Evolutionary conservation across 441 rosid species (phyloP).

Genomic region (Syzygium malaccense): DNA sequence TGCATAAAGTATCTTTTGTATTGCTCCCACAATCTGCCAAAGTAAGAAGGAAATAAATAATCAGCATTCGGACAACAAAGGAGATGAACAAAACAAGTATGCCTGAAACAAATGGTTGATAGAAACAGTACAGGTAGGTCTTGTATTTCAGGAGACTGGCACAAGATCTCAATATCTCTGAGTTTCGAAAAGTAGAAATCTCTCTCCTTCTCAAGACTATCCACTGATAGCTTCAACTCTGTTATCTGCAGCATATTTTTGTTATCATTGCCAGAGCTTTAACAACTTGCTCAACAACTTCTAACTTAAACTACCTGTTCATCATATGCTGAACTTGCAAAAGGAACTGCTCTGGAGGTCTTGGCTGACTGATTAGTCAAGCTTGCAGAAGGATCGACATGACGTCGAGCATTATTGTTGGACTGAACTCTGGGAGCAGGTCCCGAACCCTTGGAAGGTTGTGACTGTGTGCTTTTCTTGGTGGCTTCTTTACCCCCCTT

Average conservation of each 20-base stretch:
- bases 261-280: neutral
- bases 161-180: constrained; percentile 83
- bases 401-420: constrained; percentile 46
- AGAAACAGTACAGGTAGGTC: constrained; percentile 40
- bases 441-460: constrained; percentile 51
- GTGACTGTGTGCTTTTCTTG: constrained; percentile 57
- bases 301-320: constrained; percentile 43
- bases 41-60: neutral
- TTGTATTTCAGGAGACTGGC: constrained; percentile 66
- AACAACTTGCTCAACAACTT: neutral
- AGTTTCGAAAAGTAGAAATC: constrained; percentile 89
- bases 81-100: neutral
- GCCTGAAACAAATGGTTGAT: neutral
- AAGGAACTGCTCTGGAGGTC: constrained; percentile 36
- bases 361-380: constrained; percentile 38
- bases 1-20: constrained; percentile 71
- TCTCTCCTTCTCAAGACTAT: constrained; percentile 95
- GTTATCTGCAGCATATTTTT: constrained; percentile 48
- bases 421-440: constrained; percentile 51
- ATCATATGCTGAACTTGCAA: constrained; percentile 54
- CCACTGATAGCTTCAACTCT: constrained; percentile 82
- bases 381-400: constrained; percentile 33
- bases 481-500: constrained; percentile 81
- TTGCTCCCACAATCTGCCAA: constrained; percentile 70
- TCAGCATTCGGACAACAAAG: neutral